Evolutionary conservation across 306 rosid genomes (phyloP), one percentile per base, ranked within the genome.

Genomic region (Dryas drummondii): DNA sequence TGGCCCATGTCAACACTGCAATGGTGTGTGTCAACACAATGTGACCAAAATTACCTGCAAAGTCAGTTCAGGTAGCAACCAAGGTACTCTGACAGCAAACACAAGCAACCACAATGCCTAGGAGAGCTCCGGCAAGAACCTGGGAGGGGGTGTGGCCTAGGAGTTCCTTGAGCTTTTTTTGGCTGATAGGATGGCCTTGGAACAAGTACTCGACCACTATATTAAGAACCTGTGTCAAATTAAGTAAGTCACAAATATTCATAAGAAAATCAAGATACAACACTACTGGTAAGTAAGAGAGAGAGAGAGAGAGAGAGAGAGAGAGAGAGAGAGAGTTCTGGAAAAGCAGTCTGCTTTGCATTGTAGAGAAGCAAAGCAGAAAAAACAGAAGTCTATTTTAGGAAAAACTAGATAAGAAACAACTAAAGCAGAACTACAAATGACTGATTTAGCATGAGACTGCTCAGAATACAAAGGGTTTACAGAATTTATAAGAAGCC

Each of bases 91-190:
- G 92, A 78, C 92, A 93, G 71, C 96, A 89, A 72, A 93, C 51
- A 79, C 86, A 91, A 22, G 92, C 91, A 2, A 91, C 90, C 58
- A 84, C 63, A 66, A 85, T 72, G 57, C 98, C 98, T 49, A 93
- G 89, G 45, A 93, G 37, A 80, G 98, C 97, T 78, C 98, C 98
- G 7, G 82, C 96, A 66, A 93, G 70, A 27, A 93, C 98, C 82
- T 93, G 98, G 41, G 96, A 93, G 14, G 91, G 97, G 17, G 96
- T 89, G 83, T 93, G 97, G 70, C 97, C 98, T 61, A 93, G 91
- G 76, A 93, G 91, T 78, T 91, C 98, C 81, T 93, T 93, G 7
- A 93, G 93, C 82, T 93, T 93, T 62, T 93, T 91, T 83, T 93
- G 83, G 86, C 97, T 85, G 68, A 93, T 84, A 7, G 97, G 97